These are phyloP conservation scores for Dalbergia cultrata DNA, from an alignment of 306 rosid genomes.

Conservation along the genomic window DNA sequence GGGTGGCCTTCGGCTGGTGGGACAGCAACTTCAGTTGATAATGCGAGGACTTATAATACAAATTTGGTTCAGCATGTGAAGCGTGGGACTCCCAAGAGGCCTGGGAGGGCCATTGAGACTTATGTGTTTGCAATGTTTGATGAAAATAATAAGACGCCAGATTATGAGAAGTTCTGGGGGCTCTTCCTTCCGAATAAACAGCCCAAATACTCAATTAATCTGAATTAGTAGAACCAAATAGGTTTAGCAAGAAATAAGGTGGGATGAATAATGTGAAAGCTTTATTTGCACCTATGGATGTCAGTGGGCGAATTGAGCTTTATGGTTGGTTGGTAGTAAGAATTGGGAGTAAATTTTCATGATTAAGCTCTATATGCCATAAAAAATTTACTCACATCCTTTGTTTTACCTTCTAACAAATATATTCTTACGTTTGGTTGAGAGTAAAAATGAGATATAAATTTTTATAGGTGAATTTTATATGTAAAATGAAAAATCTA, in stretches of 20 bases:
- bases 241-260: conserved; percentile 3
- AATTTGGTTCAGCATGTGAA: conserved; percentile 54
- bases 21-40: conserved; percentile 45
- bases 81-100: conserved; percentile 58
- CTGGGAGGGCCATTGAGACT: conserved; percentile 47
- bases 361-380: no score
- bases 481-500: no score
- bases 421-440: no score
- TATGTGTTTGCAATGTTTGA: conserved; percentile 59
- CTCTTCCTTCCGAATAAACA: conserved; percentile 53
- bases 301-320: no score
- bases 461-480: no score
- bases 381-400: no score
- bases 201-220: conserved; percentile 48
- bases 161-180: conserved; percentile 51
- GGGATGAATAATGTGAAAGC: neutral
- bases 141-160: conserved; percentile 44
- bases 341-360: no score
- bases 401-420: no score
- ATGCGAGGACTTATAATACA: conserved; percentile 56
- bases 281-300: neutral
- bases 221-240: conserved; percentile 33
- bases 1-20: conserved; percentile 72
- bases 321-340: no score
- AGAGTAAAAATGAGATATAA: no score